Evolutionary conservation across 2,329 filamentous ascomycete species (phyloP).

Genomic region (Diaporthe sp.): DNA sequence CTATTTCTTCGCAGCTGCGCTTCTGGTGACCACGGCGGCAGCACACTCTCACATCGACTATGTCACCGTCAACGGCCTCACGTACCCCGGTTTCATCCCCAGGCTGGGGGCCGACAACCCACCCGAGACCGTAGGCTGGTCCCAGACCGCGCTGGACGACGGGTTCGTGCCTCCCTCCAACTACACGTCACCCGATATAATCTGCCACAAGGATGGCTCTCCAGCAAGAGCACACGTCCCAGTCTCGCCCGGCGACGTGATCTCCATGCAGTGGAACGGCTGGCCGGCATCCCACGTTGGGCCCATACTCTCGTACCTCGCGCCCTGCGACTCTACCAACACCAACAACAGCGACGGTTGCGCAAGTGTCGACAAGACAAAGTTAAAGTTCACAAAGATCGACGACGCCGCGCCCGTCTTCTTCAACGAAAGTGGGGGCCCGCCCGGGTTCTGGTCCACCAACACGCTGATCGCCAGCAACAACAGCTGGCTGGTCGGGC

Average conservation of each 20-base stretch:
- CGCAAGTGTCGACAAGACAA: conserved; percentile 53
- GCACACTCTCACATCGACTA: conserved; percentile 51
- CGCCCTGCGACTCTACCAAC: conserved; percentile 48
- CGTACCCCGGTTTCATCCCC: conserved; percentile 58
- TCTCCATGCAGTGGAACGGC: conserved; percentile 72
- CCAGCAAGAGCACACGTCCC: conserved; percentile 64
- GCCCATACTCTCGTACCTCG: conserved; percentile 57
- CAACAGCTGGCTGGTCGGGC: conserved; percentile 63
- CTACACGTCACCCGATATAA: conserved; percentile 66
- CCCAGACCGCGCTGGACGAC: conserved; percentile 61
- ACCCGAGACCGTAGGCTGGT: conserved; percentile 64
- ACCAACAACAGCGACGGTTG: conserved; percentile 52
- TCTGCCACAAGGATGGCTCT: conserved; percentile 71
- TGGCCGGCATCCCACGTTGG: conserved; percentile 69
- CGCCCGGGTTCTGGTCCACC: conserved; percentile 54
- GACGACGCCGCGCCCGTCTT: conserved; percentile 51
- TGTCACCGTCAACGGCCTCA: conserved; percentile 59
- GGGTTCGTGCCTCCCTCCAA: conserved; percentile 64
- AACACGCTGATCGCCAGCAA: conserved; percentile 65
- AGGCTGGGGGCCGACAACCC: conserved; percentile 41
- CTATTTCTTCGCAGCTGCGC: background rate
- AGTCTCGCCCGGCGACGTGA: conserved; percentile 67
- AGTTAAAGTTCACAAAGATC: conserved; percentile 60
- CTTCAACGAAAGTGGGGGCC: conserved; percentile 44
- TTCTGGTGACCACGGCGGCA: background rate